Evolutionary conservation across 257 asterid genomes (phyloP).

Genomic region (Eustoma russellianum): DNA sequence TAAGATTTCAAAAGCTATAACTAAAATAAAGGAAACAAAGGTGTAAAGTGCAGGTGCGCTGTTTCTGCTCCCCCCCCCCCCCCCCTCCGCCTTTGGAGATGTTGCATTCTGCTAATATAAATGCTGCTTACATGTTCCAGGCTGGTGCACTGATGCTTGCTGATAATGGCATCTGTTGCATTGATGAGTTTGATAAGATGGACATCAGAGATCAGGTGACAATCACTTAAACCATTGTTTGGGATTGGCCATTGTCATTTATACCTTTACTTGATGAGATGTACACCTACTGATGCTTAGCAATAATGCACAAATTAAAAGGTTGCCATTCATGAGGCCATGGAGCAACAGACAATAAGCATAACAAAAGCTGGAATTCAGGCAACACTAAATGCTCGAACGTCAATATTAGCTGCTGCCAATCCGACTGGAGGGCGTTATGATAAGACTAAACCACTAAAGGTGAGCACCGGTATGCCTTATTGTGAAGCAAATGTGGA

Average conservation of each 20-base stretch:
- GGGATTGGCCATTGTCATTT: slow-evolving; percentile 1
- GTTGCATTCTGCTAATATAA: background rate
- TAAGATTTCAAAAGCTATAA: too few relatives aligned
- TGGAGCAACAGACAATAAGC: slow-evolving; percentile 99
- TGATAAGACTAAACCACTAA: slow-evolving; percentile 90
- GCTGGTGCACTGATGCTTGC: slow-evolving; percentile 99
- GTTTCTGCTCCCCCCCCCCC: too few relatives aligned
- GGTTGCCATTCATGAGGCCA: slow-evolving; percentile 99
- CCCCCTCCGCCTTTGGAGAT: too few relatives aligned
- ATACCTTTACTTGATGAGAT: background rate
- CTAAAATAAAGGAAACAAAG: too few relatives aligned
- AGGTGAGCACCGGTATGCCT: slow-evolving; percentile 36
- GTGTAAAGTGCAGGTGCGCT: too few relatives aligned
- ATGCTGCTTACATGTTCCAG: slow-evolving; percentile 26
- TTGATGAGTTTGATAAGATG: slow-evolving; percentile 99
- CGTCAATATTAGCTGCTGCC: slow-evolving; percentile 98
- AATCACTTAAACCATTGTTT: slow-evolving; percentile 5
- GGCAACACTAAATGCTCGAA: slow-evolving; percentile 96
- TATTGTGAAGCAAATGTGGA: background rate
- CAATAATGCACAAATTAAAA: slow-evolving; percentile 17
- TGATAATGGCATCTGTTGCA: slow-evolving; percentile 96
- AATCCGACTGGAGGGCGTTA: slow-evolving; percentile 99
- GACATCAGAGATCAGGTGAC: slow-evolving; percentile 92
- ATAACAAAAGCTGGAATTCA: slow-evolving; percentile 99
- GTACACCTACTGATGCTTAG: slow-evolving; percentile 10